Conservation (phyloP, 2,329 filamentous ascomycete genomes). For the Truncatella angustata region DNA sequence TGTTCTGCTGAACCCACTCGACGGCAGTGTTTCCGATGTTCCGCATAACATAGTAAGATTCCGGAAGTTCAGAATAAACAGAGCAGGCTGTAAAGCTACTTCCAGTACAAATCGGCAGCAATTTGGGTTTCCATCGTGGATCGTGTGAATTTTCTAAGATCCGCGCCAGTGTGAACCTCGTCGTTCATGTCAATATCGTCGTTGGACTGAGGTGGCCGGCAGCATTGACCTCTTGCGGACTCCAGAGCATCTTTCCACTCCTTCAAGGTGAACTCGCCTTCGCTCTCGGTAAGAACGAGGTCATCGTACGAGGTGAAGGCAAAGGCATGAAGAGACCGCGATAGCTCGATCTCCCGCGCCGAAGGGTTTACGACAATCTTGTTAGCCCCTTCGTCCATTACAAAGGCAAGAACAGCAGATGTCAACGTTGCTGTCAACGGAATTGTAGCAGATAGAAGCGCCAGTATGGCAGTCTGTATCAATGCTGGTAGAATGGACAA, state of each 20-base stretch:
- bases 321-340: slow-evolving; percentile 76
- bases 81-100: slow-evolving; percentile 33
- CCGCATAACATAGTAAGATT: not conserved
- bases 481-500: slow-evolving; percentile 78
- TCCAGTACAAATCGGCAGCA: slow-evolving; percentile 51
- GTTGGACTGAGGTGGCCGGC: slow-evolving; percentile 33
- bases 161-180: slow-evolving; percentile 43
- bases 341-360: slow-evolving; percentile 57
- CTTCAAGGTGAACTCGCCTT: slow-evolving; percentile 72
- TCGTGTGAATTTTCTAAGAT: slow-evolving; percentile 60
- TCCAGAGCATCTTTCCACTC: slow-evolving; percentile 74
- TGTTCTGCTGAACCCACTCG: not conserved
- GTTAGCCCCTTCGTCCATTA: slow-evolving; percentile 35
- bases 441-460: slow-evolving; percentile 78
- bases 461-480: slow-evolving; percentile 74
- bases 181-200: slow-evolving; percentile 44
- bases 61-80: not conserved
- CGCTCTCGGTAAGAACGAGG: slow-evolving; percentile 76
- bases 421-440: slow-evolving; percentile 74
- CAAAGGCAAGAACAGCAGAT: slow-evolving; percentile 62
- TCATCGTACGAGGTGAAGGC: slow-evolving; percentile 74
- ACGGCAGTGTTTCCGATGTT: not conserved
- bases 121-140: slow-evolving; percentile 53
- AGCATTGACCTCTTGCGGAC: slow-evolving; percentile 65
- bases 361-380: slow-evolving; percentile 59